Percentiles rank a stretch among this genome's conserved stretches.
phyloP scores from a whole-genome alignment of 2,329 filamentous ascomycete species.

The Sporothrix pseudoabietina region DNA sequence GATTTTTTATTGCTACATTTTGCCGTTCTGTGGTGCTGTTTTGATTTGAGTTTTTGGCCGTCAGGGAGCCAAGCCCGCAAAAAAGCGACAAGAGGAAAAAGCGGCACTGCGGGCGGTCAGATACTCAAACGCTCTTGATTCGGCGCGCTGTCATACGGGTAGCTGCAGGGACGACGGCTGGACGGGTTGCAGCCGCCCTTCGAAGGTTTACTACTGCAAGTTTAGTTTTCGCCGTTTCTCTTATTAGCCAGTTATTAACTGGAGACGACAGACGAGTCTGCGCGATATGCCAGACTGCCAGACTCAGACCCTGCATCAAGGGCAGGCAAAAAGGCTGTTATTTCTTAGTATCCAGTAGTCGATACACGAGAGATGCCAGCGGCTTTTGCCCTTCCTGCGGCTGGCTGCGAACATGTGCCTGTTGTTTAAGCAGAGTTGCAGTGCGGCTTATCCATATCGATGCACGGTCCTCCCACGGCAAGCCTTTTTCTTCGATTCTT shows the following conservation, averaged over 20 bases:
- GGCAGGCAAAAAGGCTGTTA: not conserved
- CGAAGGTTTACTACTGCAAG: conserved; percentile 6
- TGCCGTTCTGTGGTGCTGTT: no score
- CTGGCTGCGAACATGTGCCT: no score
- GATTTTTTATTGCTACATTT: no score
- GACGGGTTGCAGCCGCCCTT: conserved; percentile 5
- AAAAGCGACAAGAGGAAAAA: not conserved
- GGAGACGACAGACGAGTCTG: not conserved
- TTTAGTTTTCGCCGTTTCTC: not conserved
- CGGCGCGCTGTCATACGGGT: conserved; percentile 8
- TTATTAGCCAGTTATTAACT: not conserved
- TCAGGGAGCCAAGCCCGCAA: not conserved
- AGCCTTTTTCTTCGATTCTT: not conserved
- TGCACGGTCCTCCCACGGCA: conserved; percentile 2
- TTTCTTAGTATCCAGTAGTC: not conserved
- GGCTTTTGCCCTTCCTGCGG: not conserved
- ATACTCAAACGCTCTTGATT: not conserved
- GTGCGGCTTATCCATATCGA: not conserved
- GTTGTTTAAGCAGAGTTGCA: not conserved
- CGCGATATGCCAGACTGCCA: not conserved
- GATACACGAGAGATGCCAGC: not conserved
- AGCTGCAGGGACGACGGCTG: conserved; percentile 14
- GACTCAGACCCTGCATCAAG: not conserved
- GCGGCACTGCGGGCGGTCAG: conserved; percentile 12
- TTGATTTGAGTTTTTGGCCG: no score